A percentile compares a stretch with the other conserved stretches of the same genome.
Evolutionary conservation across 23 red algal genomes (phyloP).

Genomic region (Agarophyton chilense): DNA sequence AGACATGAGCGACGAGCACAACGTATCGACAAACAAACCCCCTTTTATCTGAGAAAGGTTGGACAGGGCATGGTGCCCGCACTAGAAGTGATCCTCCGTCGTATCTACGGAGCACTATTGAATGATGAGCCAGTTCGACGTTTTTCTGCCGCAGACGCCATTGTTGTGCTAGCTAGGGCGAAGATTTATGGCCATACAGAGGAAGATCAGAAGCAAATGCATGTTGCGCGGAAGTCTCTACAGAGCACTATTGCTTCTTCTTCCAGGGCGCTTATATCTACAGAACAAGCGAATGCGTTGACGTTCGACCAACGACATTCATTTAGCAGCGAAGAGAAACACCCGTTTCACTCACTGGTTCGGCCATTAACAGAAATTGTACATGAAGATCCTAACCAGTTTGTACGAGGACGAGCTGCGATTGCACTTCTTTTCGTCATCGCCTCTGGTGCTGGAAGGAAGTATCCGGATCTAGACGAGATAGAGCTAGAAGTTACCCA

Average conservation of each 20-base stretch:
- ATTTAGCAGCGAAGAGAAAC: constrained; percentile 22
- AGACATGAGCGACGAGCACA: constrained; percentile 44
- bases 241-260: constrained; percentile 9
- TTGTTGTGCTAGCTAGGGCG: constrained; percentile 58
- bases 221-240: constrained; percentile 24
- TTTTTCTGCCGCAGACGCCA: constrained; percentile 65
- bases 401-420: constrained; percentile 57
- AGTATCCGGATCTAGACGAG: constrained; percentile 22
- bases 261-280: constrained; percentile 33
- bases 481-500: constrained; percentile 17
- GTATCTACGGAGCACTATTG: constrained; percentile 68
- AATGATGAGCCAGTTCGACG: constrained; percentile 76
- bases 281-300: background rate
- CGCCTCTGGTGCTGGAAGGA: constrained; percentile 69
- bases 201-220: constrained; percentile 51
- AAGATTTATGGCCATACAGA: constrained; percentile 74
- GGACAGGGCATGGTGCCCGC: constrained; percentile 75
- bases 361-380: constrained; percentile 70
- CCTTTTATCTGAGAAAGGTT: constrained; percentile 78
- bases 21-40: constrained; percentile 41
- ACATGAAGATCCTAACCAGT: constrained; percentile 75
- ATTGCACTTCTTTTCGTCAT: constrained; percentile 69
- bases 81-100: constrained; percentile 68
- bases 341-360: constrained; percentile 68
- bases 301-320: background rate